Conservation (phyloP, 2,329 filamentous ascomycete genomes). For the Mycosphaerella sp. region DNA sequence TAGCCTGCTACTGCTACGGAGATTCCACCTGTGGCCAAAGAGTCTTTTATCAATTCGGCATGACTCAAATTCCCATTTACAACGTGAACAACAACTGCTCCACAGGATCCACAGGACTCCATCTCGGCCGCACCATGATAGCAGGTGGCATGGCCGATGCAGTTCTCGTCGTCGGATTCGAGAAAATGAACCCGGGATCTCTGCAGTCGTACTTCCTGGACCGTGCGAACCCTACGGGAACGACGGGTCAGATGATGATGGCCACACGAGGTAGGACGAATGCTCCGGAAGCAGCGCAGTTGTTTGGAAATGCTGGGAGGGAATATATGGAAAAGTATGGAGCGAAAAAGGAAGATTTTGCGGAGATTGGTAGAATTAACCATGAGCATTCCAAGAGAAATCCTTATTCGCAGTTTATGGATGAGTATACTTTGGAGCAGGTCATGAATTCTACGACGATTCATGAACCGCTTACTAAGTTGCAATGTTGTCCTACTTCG, state of each 20-base stretch:
- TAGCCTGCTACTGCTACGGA: slow-evolving; percentile 96
- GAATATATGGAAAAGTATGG: slow-evolving; percentile 94
- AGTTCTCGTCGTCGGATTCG: slow-evolving; percentile 85
- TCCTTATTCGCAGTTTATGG: slow-evolving; percentile 92
- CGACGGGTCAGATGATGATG: slow-evolving; percentile 57
- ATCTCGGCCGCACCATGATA: slow-evolving; percentile 75
- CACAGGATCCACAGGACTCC: slow-evolving; percentile 81
- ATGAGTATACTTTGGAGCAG: slow-evolving; percentile 82
- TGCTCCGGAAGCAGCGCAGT: slow-evolving; percentile 48
- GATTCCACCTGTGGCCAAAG: slow-evolving; percentile 92
- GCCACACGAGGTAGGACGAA: slow-evolving; percentile 26
- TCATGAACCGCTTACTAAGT: slow-evolving; percentile 81
- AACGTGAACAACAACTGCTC: slow-evolving; percentile 99
- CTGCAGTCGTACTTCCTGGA: slow-evolving; percentile 79
- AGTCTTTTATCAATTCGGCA: slow-evolving; percentile 97
- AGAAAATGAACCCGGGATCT: slow-evolving; percentile 93
- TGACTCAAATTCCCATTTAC: slow-evolving; percentile 92
- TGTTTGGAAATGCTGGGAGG: slow-evolving; percentile 91
- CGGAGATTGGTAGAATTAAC: slow-evolving; percentile 88
- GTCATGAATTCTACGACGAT: slow-evolving; percentile 70
- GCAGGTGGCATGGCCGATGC: slow-evolving; percentile 68
- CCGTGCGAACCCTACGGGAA: slow-evolving; percentile 70
- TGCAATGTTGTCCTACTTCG: slow-evolving; percentile 97
- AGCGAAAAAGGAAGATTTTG: slow-evolving; percentile 77
- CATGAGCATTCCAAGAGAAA: slow-evolving; percentile 86